Conservation (phyloP, 371 early-diverging fungal species). For the Actinomucor elegans region DNA sequence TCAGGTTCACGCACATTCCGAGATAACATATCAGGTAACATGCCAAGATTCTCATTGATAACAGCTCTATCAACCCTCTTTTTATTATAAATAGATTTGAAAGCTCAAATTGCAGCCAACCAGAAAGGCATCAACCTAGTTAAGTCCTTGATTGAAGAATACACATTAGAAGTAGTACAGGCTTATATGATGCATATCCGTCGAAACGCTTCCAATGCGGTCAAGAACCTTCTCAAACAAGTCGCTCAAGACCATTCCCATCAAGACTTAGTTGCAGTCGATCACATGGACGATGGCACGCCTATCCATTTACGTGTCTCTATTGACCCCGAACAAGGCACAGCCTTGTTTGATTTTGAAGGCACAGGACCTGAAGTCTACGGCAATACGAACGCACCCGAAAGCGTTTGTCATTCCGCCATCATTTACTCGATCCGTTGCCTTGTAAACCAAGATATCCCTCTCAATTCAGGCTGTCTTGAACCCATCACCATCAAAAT, state of each 20-base stretch:
- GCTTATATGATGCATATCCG: constrained; percentile 91
- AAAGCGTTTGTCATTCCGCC: constrained; percentile 76
- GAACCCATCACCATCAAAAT: constrained; percentile 80
- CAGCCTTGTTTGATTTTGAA: constrained; percentile 89
- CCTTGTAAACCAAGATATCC: constrained; percentile 86
- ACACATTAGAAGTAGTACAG: constrained; percentile 84
- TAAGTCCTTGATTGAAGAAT: constrained; percentile 79
- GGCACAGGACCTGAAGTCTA: constrained; percentile 90
- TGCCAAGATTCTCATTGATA: too few relatives aligned
- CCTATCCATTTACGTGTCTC: constrained; percentile 75
- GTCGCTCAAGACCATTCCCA: constrained; percentile 49
- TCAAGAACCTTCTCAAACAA: constrained; percentile 70
- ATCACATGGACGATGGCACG: constrained; percentile 95
- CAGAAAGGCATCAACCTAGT: constrained; percentile 90
- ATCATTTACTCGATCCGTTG: constrained; percentile 94
- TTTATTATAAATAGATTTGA: constrained; percentile 62
- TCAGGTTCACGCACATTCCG: constrained; percentile 82
- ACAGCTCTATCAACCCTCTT: neutral
- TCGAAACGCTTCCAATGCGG: constrained; percentile 86
- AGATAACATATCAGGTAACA: constrained; percentile 78
- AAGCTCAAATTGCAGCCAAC: constrained; percentile 96
- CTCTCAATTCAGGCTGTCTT: constrained; percentile 94
- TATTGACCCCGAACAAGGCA: constrained; percentile 72
- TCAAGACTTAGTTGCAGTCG: constrained; percentile 61
- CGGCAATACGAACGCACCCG: constrained; percentile 70